Percentiles rank a stretch among this genome's conserved stretches.
Conservation (phyloP, 192 early-diverging fungal genomes). For the Kickxella alabastrina region DNA sequence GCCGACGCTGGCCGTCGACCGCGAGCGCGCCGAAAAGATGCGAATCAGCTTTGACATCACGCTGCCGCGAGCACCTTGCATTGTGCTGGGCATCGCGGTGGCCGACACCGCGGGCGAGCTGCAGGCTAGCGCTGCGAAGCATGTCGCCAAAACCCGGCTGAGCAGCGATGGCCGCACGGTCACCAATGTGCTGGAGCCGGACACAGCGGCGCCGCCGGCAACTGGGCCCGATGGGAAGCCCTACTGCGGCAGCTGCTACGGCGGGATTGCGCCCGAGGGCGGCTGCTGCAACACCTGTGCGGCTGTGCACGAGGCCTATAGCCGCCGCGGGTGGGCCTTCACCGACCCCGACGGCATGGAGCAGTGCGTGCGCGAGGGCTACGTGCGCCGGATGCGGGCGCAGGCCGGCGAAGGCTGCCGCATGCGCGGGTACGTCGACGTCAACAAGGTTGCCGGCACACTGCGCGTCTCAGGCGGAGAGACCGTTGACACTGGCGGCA, state of each 20-base stretch:
- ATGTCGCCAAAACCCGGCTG: constrained; percentile 79
- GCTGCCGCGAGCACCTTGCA: constrained; percentile 88
- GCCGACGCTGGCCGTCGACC: constrained; percentile 79
- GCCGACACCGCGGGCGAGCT: constrained; percentile 93
- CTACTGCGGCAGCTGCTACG: constrained; percentile 90
- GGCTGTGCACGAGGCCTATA: constrained; percentile 83
- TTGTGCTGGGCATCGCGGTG: constrained; percentile 88
- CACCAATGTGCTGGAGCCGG: constrained; percentile 25
- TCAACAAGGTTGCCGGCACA: constrained; percentile 93
- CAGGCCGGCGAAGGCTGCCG: constrained; percentile 90
- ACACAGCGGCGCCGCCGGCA: constrained; percentile 14
- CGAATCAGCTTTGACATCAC: constrained; percentile 86
- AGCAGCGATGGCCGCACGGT: constrained; percentile 63
- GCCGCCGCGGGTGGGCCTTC: constrained; percentile 79
- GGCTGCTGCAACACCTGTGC: constrained; percentile 96
- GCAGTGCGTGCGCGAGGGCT: constrained; percentile 90
- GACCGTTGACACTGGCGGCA: constrained; percentile 32
- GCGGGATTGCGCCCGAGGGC: constrained; percentile 59
- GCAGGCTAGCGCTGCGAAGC: constrained; percentile 71
- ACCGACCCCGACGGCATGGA: constrained; percentile 69
- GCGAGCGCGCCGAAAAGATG: constrained; percentile 82
- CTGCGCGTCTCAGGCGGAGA: constrained; percentile 91
- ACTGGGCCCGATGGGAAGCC: constrained; percentile 24
- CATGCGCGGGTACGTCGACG: constrained; percentile 69
- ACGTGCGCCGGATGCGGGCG: constrained; percentile 63